Conservation (phyloP, 805 yeast genomes). For the Candida koratica region DNA sequence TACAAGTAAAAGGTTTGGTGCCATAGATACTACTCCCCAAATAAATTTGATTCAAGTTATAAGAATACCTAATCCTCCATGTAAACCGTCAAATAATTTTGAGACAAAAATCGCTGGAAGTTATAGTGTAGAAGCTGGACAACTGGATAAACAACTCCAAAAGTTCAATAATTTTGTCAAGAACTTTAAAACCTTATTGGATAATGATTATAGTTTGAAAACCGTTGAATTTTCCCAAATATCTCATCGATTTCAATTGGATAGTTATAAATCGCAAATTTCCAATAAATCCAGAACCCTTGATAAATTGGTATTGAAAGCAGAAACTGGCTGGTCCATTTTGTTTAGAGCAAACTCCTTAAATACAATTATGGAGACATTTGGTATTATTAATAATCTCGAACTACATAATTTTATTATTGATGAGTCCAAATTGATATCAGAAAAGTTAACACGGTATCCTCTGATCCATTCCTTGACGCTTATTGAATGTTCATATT, state of each 20-base stretch:
- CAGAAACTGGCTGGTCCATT: slow-evolving; percentile 50
- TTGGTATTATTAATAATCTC: slow-evolving; percentile 37
- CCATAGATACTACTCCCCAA: slow-evolving; percentile 26
- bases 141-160: slow-evolving; percentile 12
- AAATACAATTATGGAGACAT: slow-evolving; percentile 42
- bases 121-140: slow-evolving; percentile 27
- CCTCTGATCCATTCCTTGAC: slow-evolving; percentile 14
- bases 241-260: slow-evolving; percentile 47
- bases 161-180: slow-evolving; percentile 25
- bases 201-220: slow-evolving; percentile 43
- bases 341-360: slow-evolving; percentile 45
- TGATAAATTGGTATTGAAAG: slow-evolving; percentile 32
- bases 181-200: slow-evolving; percentile 23
- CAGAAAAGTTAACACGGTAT: slow-evolving; percentile 3
- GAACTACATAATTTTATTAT: slow-evolving; percentile 45
- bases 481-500: slow-evolving; percentile 21
- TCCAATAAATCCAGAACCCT: slow-evolving; percentile 22
- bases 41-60: slow-evolving; percentile 29
- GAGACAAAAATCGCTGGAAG: slow-evolving; percentile 35
- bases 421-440: slow-evolving; percentile 32
- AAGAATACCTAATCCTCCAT: slow-evolving; percentile 34
- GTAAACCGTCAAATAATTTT: slow-evolving; percentile 18
- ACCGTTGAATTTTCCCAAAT: slow-evolving; percentile 41
- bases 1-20: slow-evolving; percentile 15
- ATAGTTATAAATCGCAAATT: slow-evolving; percentile 9